Conservation (phyloP, 2,329 filamentous ascomycete species). For the Cercospora brassicicola region DNA sequence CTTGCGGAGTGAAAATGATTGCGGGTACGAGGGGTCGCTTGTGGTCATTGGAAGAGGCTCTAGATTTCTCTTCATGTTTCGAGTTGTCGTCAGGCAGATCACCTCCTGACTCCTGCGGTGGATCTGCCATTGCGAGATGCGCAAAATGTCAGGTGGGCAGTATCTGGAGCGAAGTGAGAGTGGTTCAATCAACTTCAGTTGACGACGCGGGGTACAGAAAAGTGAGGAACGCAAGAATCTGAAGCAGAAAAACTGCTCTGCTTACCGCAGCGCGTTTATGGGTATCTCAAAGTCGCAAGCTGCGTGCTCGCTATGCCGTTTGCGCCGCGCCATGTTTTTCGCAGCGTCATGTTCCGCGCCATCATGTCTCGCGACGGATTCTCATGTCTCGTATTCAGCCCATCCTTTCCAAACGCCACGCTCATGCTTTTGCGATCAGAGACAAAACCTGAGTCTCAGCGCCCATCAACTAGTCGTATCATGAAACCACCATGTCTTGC, state of each 20-base stretch:
- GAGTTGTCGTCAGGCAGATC: neutral
- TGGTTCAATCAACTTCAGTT: neutral
- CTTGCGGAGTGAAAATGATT: no score
- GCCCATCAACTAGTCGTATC: neutral
- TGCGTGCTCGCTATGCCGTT: neutral
- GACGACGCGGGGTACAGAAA: neutral
- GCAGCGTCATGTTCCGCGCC: neutral
- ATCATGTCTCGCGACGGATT: neutral
- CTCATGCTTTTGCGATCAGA: conserved; percentile 22
- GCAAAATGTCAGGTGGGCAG: neutral
- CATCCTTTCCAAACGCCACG: conserved; percentile 17
- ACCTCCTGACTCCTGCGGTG: neutral
- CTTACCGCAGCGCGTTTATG: conserved; percentile 2
- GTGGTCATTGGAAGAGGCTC: neutral
- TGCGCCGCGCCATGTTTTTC: neutral
- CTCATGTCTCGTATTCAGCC: neutral
- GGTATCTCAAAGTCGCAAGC: conserved; percentile 10
- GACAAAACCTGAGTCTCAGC: neutral
- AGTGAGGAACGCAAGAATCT: neutral
- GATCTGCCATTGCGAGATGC: neutral
- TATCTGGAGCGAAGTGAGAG: neutral
- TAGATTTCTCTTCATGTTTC: neutral
- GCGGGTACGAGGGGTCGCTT: neutral
- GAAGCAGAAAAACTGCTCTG: conserved; percentile 7
- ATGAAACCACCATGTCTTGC: neutral